Percentiles rank a stretch among this genome's conserved stretches.
Conservation (phyloP, 2,329 filamentous ascomycete species). For the Phyllosticta ampelicida region DNA sequence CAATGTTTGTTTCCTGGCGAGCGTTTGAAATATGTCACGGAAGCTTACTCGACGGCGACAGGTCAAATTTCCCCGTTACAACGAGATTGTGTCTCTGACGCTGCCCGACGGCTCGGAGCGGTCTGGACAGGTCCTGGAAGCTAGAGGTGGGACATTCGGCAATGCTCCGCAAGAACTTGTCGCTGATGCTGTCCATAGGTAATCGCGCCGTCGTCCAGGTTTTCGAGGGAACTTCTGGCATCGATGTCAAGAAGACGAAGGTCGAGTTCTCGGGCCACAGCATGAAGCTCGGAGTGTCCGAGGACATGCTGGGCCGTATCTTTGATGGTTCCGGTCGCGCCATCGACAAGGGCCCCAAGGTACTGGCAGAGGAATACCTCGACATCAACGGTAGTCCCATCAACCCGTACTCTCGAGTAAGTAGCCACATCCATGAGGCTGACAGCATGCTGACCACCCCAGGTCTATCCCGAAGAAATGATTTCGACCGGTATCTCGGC, state of each 20-base stretch:
- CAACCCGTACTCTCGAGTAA: slow-evolving; percentile 92
- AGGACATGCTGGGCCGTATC: slow-evolving; percentile 98
- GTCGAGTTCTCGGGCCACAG: slow-evolving; percentile 96
- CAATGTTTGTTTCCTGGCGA: slow-evolving; percentile 54
- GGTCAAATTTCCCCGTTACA: slow-evolving; percentile 97
- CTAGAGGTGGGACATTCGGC: slow-evolving; percentile 58
- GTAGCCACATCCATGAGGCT: slow-evolving; percentile 23
- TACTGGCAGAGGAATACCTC: slow-evolving; percentile 92
- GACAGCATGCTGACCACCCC: slow-evolving; percentile 13
- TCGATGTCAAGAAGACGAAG: slow-evolving; percentile 98
- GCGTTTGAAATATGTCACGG: neutral
- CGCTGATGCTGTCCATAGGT: slow-evolving; percentile 41
- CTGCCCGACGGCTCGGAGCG: slow-evolving; percentile 90
- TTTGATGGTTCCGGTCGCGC: slow-evolving; percentile 96
- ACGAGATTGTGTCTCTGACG: slow-evolving; percentile 94
- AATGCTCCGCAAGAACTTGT: slow-evolving; percentile 11
- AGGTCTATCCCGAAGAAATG: slow-evolving; percentile 99
- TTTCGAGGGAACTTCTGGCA: slow-evolving; percentile 92
- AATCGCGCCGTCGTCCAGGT: slow-evolving; percentile 94
- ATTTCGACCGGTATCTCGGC: slow-evolving; percentile 98
- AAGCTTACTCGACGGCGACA: slow-evolving; percentile 31
- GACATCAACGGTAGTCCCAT: slow-evolving; percentile 99
- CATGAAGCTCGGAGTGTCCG: slow-evolving; percentile 95
- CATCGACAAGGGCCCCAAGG: slow-evolving; percentile 98
- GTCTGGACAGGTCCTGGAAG: slow-evolving; percentile 92